A percentile compares a stretch with the other conserved stretches of the same genome.
Evolutionary conservation across 73 alveolate species (phyloP).

Genomic region (Paramecium caudatum): DNA sequence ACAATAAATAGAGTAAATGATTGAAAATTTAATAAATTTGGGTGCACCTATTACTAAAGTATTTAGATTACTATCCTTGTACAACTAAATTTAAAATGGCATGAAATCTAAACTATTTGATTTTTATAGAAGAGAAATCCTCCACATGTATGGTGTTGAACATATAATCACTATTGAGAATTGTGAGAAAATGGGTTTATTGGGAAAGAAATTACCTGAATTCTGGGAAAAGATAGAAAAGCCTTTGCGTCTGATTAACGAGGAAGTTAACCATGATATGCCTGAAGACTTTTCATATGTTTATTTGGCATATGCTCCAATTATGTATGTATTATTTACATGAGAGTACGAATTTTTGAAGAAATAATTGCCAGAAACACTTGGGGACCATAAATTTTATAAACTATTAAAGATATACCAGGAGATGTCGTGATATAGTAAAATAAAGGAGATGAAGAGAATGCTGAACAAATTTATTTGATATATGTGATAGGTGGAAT

Average conservation of each 20-base stretch:
- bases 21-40: constrained; percentile 69
- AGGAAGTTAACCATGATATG: constrained; percentile 71
- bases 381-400: constrained; percentile 18
- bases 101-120: constrained; percentile 71
- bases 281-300: constrained; percentile 79
- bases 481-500: constrained; percentile 88
- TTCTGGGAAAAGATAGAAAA: constrained; percentile 63
- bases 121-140: constrained; percentile 68
- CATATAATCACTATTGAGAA: constrained; percentile 69
- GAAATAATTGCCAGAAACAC: not conserved
- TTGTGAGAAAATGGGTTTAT: constrained; percentile 74
- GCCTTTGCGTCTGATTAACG: constrained; percentile 72
- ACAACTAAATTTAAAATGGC: constrained; percentile 71
- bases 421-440: constrained; percentile 64
- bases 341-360: constrained; percentile 60
- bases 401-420: constrained; percentile 67
- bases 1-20: constrained; percentile 32
- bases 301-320: constrained; percentile 79
- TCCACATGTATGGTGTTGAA: constrained; percentile 73
- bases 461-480: constrained; percentile 58
- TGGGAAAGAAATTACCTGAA: constrained; percentile 71
- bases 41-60: constrained; percentile 70
- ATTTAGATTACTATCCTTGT: constrained; percentile 53
- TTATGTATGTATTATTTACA: constrained; percentile 59
- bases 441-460: constrained; percentile 48